phyloP scores from a whole-genome alignment of 768 basidiomycete genomes.

The Xerocomus brunneocitrinus region DNA sequence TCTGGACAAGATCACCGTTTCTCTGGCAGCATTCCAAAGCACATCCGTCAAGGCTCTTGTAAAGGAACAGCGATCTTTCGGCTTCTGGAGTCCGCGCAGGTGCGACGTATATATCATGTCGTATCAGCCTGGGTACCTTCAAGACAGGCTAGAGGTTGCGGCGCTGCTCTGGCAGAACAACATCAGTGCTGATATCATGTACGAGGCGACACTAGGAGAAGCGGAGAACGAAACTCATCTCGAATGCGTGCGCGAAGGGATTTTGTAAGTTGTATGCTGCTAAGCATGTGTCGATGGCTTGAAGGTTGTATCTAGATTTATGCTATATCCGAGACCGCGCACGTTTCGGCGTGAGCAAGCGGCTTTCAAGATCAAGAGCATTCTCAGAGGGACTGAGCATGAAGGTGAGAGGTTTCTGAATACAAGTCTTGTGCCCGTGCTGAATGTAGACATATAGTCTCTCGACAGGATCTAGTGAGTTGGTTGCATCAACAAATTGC shows the following conservation, averaged over 20 bases:
- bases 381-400: slow-evolving; percentile 71
- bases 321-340: slow-evolving; percentile 52
- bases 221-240: slow-evolving; percentile 60
- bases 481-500: slow-evolving; percentile 76
- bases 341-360: slow-evolving; percentile 53
- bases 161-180: slow-evolving; percentile 74
- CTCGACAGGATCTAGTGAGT: slow-evolving; percentile 64
- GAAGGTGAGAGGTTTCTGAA: slow-evolving; percentile 46
- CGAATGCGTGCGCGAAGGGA: slow-evolving; percentile 79
- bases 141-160: slow-evolving; percentile 74
- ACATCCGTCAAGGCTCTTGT: slow-evolving; percentile 61
- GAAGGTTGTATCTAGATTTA: slow-evolving; percentile 47
- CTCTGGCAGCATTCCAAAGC: slow-evolving; percentile 66
- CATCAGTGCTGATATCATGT: slow-evolving; percentile 87
- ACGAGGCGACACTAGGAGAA: slow-evolving; percentile 65
- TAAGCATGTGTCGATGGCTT: slow-evolving; percentile 20
- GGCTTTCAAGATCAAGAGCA: slow-evolving; percentile 80
- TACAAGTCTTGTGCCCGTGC: not conserved
- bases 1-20: slow-evolving; percentile 69
- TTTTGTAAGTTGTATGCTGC: slow-evolving; percentile 50
- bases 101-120: slow-evolving; percentile 87
- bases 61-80: slow-evolving; percentile 79
- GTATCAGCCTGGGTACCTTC: slow-evolving; percentile 67
- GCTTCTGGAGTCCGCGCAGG: slow-evolving; percentile 84
- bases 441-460: slow-evolving; percentile 37